Percentiles rank a stretch among this genome's conserved stretches.
Evolutionary conservation across 768 basidiomycete species (phyloP).

Genomic region (Lactifluus hygrophoroides): DNA sequence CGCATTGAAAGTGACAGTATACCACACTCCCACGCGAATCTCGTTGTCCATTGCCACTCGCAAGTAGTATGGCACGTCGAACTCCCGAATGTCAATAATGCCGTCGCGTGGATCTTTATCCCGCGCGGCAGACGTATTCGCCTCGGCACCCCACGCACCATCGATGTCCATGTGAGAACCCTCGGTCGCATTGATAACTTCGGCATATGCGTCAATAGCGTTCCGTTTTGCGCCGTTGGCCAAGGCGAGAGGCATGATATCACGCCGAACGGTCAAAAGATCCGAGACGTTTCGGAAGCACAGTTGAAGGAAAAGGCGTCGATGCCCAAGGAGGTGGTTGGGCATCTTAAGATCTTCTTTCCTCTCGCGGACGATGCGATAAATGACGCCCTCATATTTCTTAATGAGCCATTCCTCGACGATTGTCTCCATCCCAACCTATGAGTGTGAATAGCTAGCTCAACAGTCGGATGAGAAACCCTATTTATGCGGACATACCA

Average conservation of each 20-base stretch:
- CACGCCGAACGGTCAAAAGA: conserved; percentile 77
- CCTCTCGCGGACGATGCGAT: conserved; percentile 65
- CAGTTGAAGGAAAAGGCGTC: conserved; percentile 78
- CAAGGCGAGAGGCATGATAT: conserved; percentile 81
- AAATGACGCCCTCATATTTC: conserved; percentile 82
- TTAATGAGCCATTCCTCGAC: conserved; percentile 96
- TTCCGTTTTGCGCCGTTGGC: conserved; percentile 88
- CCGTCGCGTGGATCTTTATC: conserved; percentile 84
- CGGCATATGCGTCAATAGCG: conserved; percentile 96
- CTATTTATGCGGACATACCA: conserved; percentile 41
- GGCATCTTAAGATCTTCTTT: conserved; percentile 95
- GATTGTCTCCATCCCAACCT: conserved; percentile 79
- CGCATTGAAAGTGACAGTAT: conserved; percentile 72
- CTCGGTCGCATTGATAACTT: conserved; percentile 72
- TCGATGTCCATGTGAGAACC: conserved; percentile 63
- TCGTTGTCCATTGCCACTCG: conserved; percentile 99
- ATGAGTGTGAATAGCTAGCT: conserved; percentile 12
- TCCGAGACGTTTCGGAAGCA: conserved; percentile 92
- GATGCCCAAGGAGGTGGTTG: conserved; percentile 95
- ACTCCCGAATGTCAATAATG: conserved; percentile 92
- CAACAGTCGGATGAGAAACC: neutral
- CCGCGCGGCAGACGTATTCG: conserved; percentile 32
- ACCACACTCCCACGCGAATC: conserved; percentile 97
- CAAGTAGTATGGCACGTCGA: conserved; percentile 94
- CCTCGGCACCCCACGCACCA: conserved; percentile 48